Conservation (phyloP, 305 asterid species). For the Lippia alba region DNA sequence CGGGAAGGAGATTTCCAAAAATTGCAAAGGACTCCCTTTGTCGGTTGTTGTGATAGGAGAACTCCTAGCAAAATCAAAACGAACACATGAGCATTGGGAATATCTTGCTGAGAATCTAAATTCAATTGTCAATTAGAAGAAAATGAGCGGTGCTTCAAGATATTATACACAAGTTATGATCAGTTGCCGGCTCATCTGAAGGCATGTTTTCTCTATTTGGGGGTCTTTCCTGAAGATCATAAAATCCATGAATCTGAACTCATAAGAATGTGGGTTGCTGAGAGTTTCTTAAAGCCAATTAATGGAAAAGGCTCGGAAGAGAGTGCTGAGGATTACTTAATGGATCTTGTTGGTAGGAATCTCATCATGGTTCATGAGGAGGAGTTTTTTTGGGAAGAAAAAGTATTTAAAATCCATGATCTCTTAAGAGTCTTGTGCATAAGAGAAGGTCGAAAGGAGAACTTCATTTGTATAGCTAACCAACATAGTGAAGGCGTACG, state of each 20-base stretch:
- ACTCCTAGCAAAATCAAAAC: constrained; percentile 10
- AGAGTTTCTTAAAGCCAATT: too few relatives aligned
- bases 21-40: constrained; percentile 36
- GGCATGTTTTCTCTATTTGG: constrained; percentile 33
- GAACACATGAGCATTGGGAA: constrained; percentile 17
- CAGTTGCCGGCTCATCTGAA: constrained; percentile 24
- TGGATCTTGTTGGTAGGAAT: constrained; percentile 5
- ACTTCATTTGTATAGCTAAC: not conserved
- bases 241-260: not conserved
- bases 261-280: constrained; percentile 21
- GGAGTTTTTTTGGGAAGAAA: not conserved
- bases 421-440: constrained; percentile 17
- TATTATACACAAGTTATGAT: constrained; percentile 21
- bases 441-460: not conserved
- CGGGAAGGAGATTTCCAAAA: constrained; percentile 23
- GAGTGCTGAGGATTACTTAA: too few relatives aligned
- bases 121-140: not conserved
- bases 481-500: not conserved
- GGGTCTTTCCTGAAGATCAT: constrained; percentile 10
- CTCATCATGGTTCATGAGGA: not conserved
- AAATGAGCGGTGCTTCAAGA: not conserved
- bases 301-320: too few relatives aligned
- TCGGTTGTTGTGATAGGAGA: constrained; percentile 27
- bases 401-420: constrained; percentile 29
- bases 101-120: not conserved